Conservation (phyloP, 2,329 filamentous ascomycete genomes). For the Lomentospora prolificans region DNA sequence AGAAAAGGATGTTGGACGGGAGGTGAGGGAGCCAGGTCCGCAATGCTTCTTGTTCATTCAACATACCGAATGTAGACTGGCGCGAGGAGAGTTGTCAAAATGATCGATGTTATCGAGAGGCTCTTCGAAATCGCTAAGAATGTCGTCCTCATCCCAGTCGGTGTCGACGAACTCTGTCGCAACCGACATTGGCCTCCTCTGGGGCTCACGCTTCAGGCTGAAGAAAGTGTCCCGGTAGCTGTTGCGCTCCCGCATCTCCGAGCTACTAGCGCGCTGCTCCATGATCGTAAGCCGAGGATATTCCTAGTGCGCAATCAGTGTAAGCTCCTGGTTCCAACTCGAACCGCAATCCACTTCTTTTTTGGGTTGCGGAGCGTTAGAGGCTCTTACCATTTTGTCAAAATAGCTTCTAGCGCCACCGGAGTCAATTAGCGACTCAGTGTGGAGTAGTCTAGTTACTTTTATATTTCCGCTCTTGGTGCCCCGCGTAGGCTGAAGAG, state of each 20-base stretch:
- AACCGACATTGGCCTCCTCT: slow-evolving; percentile 54
- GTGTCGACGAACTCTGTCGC: slow-evolving; percentile 72
- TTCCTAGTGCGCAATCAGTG: not conserved
- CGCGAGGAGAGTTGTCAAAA: slow-evolving; percentile 49
- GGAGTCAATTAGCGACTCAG: not conserved
- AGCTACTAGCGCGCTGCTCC: slow-evolving; percentile 14
- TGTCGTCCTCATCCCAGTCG: slow-evolving; percentile 54
- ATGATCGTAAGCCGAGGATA: slow-evolving; percentile 8
- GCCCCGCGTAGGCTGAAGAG: not conserved
- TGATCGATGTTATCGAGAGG: slow-evolving; percentile 15
- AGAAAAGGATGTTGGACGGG: no score
- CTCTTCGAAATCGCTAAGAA: slow-evolving; percentile 44
- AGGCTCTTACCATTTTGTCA: not conserved
- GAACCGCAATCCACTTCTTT: not conserved
- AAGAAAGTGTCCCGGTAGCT: slow-evolving; percentile 50
- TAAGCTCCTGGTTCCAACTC: not conserved
- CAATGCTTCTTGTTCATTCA: no score
- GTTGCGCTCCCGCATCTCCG: slow-evolving; percentile 42
- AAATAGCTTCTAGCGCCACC: not conserved
- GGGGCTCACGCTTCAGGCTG: slow-evolving; percentile 39
- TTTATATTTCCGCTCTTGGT: not conserved
- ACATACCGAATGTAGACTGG: slow-evolving; percentile 66
- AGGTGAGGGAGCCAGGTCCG: no score
- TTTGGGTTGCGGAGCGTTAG: not conserved
- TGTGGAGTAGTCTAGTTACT: not conserved